Conservation (phyloP, 129 eudicot species). For the Rutidosis leptorrhynchoides region DNA sequence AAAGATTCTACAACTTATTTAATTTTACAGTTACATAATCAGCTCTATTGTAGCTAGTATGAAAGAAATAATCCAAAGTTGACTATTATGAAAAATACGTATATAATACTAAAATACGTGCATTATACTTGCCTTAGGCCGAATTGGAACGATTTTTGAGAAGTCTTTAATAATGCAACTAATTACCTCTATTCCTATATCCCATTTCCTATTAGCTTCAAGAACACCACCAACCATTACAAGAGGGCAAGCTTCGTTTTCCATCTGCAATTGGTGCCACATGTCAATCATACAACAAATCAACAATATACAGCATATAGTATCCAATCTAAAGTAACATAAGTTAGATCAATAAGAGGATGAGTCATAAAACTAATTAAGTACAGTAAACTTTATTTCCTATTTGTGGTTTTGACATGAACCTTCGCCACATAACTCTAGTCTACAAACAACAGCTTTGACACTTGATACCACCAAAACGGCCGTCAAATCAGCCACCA, state of each 20-base stretch:
- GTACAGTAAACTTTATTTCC: not conserved
- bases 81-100: not conserved
- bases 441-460: slow-evolving; percentile 79
- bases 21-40: not conserved
- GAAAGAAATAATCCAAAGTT: not conserved
- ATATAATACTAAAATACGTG: not conserved
- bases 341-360: not conserved
- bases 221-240: slow-evolving; percentile 98
- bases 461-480: slow-evolving; percentile 86
- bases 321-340: not conserved
- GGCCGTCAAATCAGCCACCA: no score
- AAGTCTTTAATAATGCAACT: slow-evolving; percentile 65
- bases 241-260: slow-evolving; percentile 60
- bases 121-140: slow-evolving; percentile 64
- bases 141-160: slow-evolving; percentile 65
- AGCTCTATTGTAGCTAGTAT: not conserved
- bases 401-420: not conserved
- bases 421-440: slow-evolving; percentile 83
- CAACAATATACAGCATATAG: no score
- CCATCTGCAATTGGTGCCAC: slow-evolving; percentile 87
- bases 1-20: not conserved
- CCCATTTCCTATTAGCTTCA: slow-evolving; percentile 90
- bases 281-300: no score
- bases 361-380: not conserved
- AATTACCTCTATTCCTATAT: slow-evolving; percentile 74